Evolutionary conservation across 768 basidiomycete species (phyloP).

Genomic region (Lentinula sp.): DNA sequence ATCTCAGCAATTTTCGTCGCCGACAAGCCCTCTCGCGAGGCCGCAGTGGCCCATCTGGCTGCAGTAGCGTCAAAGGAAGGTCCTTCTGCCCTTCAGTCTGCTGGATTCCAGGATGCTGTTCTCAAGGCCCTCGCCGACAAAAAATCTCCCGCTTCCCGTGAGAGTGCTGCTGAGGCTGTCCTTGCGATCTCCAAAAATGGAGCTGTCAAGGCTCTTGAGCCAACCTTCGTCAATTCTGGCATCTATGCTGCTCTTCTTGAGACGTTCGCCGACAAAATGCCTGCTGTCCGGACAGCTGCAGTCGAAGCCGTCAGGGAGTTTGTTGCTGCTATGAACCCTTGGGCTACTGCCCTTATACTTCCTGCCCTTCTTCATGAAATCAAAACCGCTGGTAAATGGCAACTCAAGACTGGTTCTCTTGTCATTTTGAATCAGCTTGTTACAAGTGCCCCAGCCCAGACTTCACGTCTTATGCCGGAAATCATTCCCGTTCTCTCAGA

Average conservation of each 20-base stretch:
- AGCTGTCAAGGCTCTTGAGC: slow-evolving; percentile 79
- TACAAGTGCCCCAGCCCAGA: slow-evolving; percentile 73
- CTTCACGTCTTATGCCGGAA: slow-evolving; percentile 85
- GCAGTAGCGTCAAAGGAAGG: slow-evolving; percentile 80
- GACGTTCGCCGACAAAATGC: slow-evolving; percentile 92
- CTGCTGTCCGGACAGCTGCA: slow-evolving; percentile 79
- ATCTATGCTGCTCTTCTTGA: slow-evolving; percentile 85
- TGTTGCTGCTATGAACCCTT: slow-evolving; percentile 78
- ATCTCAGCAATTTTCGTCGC: slow-evolving; percentile 72
- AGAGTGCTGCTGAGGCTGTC: slow-evolving; percentile 78
- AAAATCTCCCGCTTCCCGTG: slow-evolving; percentile 88
- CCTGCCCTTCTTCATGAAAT: slow-evolving; percentile 88
- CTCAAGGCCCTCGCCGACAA: slow-evolving; percentile 90
- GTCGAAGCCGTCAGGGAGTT: slow-evolving; percentile 77
- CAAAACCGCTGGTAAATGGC: slow-evolving; percentile 96
- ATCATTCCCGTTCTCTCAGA: slow-evolving; percentile 92
- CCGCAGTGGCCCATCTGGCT: slow-evolving; percentile 65
- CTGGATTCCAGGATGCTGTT: slow-evolving; percentile 66
- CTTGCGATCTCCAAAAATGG: slow-evolving; percentile 60
- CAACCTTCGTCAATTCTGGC: slow-evolving; percentile 81
- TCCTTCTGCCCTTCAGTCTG: slow-evolving; percentile 64
- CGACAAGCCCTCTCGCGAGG: slow-evolving; percentile 77
- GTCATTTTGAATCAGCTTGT: slow-evolving; percentile 84
- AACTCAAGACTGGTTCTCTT: slow-evolving; percentile 87
- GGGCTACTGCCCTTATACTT: slow-evolving; percentile 79